These are phyloP conservation scores for Asterella californica DNA, from an alignment of 225 moss, liverwort and hornwort genomes.

Conservation along the genomic window DNA sequence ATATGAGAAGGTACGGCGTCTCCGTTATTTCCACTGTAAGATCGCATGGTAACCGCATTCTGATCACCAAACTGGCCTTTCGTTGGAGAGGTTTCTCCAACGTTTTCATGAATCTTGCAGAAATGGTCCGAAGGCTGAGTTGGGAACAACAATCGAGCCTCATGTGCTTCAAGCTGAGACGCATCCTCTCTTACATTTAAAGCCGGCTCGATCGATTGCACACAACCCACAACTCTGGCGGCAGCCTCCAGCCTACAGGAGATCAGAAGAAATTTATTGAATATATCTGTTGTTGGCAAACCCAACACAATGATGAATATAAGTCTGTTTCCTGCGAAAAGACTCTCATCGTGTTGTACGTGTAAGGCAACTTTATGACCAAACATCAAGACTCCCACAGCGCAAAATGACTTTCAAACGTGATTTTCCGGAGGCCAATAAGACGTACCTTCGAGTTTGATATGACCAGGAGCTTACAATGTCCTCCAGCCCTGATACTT, in stretches of 20 bases:
- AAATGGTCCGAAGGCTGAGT: background rate
- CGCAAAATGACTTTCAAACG: background rate
- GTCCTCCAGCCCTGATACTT: constrained; percentile 66
- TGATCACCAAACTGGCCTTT: background rate
- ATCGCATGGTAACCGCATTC: background rate
- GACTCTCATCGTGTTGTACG: too few relatives aligned
- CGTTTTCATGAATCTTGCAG: background rate
- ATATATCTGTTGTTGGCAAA: background rate
- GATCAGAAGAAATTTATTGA: background rate
- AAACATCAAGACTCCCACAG: constrained; percentile 3
- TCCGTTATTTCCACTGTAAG: background rate
- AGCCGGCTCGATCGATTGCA: background rate
- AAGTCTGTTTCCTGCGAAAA: background rate
- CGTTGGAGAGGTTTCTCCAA: background rate
- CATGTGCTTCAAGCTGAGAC: background rate
- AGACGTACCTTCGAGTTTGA: constrained; percentile 18
- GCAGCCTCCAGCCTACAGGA: constrained; percentile 2
- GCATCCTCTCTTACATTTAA: background rate
- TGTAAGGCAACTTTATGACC: background rate
- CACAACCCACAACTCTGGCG: background rate
- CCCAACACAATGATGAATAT: background rate
- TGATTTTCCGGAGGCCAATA: background rate
- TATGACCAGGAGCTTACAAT: constrained; percentile 64
- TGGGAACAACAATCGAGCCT: background rate
- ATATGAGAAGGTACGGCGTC: background rate